Base-by-base conservation (phyloP, 192 early-diverging fungal genomes). In the Phycomyces blakesleeanus region DNA sequence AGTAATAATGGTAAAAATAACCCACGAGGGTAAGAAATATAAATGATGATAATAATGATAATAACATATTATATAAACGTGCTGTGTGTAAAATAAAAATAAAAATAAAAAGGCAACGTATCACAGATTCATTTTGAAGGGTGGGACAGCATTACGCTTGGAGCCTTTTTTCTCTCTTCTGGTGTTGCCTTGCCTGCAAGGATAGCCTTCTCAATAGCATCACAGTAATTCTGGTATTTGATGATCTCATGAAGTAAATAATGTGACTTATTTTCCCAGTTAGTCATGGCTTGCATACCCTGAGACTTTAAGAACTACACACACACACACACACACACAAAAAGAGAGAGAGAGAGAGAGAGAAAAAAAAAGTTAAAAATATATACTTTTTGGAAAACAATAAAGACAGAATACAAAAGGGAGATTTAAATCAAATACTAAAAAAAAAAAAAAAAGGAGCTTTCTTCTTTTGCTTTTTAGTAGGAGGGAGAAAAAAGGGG, bases 181-280 rank as follows among this genome's bases (percentile, higher is more conserved):
- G 49, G 21, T 20, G 63, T 58, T 34, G 29, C 52, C 60, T 53
- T 34, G 10, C 58, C 51, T 72, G 71, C 24, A 72, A 44, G 12
- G 55, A n/a, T 20, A 66, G 21, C 51, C 39, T 85, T 83, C 68
- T 89, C 85, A 67, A 92, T 68, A 27, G 82, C 82, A 59, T 92
- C 90, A 8, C 86, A 86, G 61, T 92, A 92, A 62, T 86, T 89
- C 67, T 89, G 87, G 67, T 90, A 90, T 62, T 90, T 92, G 74
- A 92, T 86, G 65, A 90, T 87, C 80, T 92, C 90, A 71, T 89
- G 83, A 49, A 92, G 65, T 24, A 92, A 70, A 69, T 88, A 85
- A 62, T 88, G 83, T 22, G 85, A 84, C 67, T 89, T 88, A 52
- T 83, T 81, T 76, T 92, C 90, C 88, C 88, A 92, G 69, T 92